Evolutionary conservation across 257 asterid genomes (phyloP), one percentile per base, ranked within the genome.

Genomic region (Solanum arcanum): DNA sequence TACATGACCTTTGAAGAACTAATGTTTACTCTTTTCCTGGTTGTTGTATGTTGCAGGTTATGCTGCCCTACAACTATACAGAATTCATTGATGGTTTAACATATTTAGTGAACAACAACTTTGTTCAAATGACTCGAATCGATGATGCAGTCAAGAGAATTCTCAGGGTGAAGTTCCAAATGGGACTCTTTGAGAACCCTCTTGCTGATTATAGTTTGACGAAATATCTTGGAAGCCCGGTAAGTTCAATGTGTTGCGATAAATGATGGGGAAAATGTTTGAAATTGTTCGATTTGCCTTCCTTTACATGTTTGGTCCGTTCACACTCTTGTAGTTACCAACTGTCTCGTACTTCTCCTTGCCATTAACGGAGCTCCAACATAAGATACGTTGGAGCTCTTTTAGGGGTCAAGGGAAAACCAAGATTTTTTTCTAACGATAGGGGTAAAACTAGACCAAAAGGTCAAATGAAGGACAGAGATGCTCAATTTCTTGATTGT

Each of bases 141-240:
- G 88, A 86, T 0, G 88, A 86, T 78, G 88, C 88, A 42, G 86
- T 86, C 27, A 78, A 78, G 81, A 62, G 88, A 29, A 87, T 87
- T 44, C 85, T 87, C 13, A 78, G 86, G n/a, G 88, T 87, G 27
- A 87, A 87, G 86, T 87, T 87, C 49, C 46, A 25, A 29, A 80
- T 87, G 88, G 88, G 88, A 37, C 86, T 87, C 7, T 87, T 87
- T 66, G 88, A 87, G 88, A 80, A 66, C 52, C 88, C 88, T 15
- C 74, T 78, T 56, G 88, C 86, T 60, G 88, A 87, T 64, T 77
- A 62, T 75, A 87, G 88, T 64, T n/a, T 86, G 42, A 81, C 42
- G 11, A 86, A 86, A 5, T 52, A 86, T 86, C 88, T 86, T 4
- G 88, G 88, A 12, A 21, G 88, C 37, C 23, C 56, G 60, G 88